Base-by-base conservation (phyloP, 2,329 filamentous ascomycete species). In the Colletotrichum tamarilloi region DNA sequence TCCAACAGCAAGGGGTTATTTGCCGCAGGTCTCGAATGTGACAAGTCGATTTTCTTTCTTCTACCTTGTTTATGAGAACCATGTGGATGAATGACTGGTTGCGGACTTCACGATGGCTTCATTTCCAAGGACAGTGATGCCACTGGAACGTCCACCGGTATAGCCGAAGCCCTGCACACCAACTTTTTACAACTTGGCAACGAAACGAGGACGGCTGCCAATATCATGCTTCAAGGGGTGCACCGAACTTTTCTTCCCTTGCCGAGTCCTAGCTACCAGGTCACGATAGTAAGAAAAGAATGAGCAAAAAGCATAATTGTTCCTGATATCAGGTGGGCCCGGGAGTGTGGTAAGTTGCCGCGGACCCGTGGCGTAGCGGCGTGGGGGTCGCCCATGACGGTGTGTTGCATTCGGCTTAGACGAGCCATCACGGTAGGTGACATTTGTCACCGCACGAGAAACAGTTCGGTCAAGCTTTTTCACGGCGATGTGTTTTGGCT, bases 71-170 rank as follows among this genome's bases (percentile, higher is more conserved):
- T 42, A 35, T 16, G 5, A n/a, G 24, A 49, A 63, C 24, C 52
- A n/a, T 58, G 4, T 26, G 35, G 1, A 35, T 12, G 38, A 26
- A 2, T 32, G 30, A n/a, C 8, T 35, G 38, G n/a, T 22, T 28
- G 52, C 8, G 7, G 24, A 59, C 28, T 55, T 70, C 67, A 42
- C 55, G 67, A 70, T 70, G 42, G 60, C 67, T 59, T 70, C 67
- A 70, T 35, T n/a, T 28, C 35, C n/a, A 30, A 8, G n/a, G 35
- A 19, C 35, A 52, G 1, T 42, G 28, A 24, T 59, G 14, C 53
- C 28, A 35, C 28, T 19, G 60, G 16, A 7, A 6, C 67, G 4
- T 26, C 26, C 26, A 26, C 26, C 26, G 62, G 62, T 22, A 38
- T 70, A 30, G 5, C 67, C 53, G 38, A 26, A 28, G 12, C 6